Evolutionary conservation across 495 filamentous ascomycete species (phyloP), one percentile per base, ranked within the genome.

Genomic region (Aspergillus sclerotiicarbonarius): DNA sequence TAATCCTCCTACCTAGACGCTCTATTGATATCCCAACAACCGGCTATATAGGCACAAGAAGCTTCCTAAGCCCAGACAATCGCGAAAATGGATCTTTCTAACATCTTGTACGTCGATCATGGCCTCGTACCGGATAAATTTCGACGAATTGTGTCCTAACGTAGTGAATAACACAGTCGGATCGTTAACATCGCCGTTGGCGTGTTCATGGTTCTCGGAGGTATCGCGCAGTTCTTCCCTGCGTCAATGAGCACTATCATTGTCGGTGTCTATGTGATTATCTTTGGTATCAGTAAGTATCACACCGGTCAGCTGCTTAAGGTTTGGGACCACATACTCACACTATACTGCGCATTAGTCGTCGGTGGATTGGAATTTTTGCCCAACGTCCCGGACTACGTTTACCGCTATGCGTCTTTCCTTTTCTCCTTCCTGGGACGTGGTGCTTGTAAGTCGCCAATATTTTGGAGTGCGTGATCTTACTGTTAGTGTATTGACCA

Each of bases 371-470:
- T 83, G 67, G 94, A 99, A 75, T 94, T 96, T 76, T 58, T 80
- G 32, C 77, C 77, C 53, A 92, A 96, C 74, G 91, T 96, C 62
- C 95, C 95, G 5, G 90, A 92, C 33, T 92, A 96, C 70, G 80
- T 96, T 37, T 87, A 91, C 57, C 85, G 89, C 70, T 97, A 98
- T 81, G 94, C 92, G 16, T 92, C 89, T 21, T 99, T 99, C 84
- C 86, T 98, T 68, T 98, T 97, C 82, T 92, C 87, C 46, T 98
- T 99, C 83, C 70, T 98, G 62, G 94, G 94, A 53, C 92, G 94
- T 64, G 94, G 94, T 71, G 77, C 91, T 71, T 98, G 92, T 97
- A 84, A 76, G 91, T 86, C 9, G 35, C 51, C 31, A 12, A 39
- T 41, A 6, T 25, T 51, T 9, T 37, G 31, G 41, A 8, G 3